Evolutionary conservation across 768 basidiomycete species (phyloP), one percentile per base, ranked within the genome.

Genomic region (Galerina sulciceps): DNA sequence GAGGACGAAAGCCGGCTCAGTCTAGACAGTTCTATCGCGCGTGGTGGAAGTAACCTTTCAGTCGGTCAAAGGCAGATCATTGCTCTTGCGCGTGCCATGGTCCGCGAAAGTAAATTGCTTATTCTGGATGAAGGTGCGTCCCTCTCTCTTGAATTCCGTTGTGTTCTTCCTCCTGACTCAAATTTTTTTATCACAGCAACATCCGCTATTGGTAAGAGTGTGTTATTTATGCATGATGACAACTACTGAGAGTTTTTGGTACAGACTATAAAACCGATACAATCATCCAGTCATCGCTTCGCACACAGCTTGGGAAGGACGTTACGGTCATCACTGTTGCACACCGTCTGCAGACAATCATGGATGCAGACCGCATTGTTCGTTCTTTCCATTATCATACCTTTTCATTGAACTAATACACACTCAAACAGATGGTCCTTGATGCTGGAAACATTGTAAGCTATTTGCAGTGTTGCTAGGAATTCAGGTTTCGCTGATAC

Each of bases 21-120:
- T 5, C 70, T 85, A 15, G 81, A 85, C 44, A 80, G 73, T 20
- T 56, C 65, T 9, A 74, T 85, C 43, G 64, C 76, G n/a, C 76
- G 73, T 4, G 88, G 87, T 6, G 90, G 90, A 3, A 71, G 78
- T 15, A 92, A 92, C 67, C 84, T 92, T 60, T 89, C 87, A 1
- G 85, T 89, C 35, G 91, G 91, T n/a, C 89, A 92, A 65, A 71
- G 90, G 3, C 90, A 93, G 62, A 79, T 89, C 45, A 80, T 89
- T 47, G 85, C 87, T 8, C 76, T 89, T 67, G 86, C 87, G 2
- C 76, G 87, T 26, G 87, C 87, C 1, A 78, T 88, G 55, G 73
- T 88, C 15, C 75, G 84, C 20, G 75, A 79, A 23, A 86, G 82
- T 70, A 79, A 83, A 44, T 74, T 88, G 26, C 76, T 89, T 22